Conservation (phyloP, 805 yeast genomes). For the Saccharomycopsis selenospora region DNA sequence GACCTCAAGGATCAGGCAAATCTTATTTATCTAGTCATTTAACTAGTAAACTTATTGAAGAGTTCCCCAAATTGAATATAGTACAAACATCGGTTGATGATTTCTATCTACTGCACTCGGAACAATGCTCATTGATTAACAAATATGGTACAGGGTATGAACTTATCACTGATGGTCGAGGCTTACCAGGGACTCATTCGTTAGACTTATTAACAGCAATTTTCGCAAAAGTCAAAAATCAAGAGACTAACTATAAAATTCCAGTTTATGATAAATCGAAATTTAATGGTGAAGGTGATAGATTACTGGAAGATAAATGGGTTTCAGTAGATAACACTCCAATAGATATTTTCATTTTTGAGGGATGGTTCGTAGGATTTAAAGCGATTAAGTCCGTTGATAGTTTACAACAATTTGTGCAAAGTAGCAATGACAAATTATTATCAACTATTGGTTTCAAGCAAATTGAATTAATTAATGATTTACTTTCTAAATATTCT, state of each 20-base stretch:
- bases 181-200: slow-evolving; percentile 94
- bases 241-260: slow-evolving; percentile 29
- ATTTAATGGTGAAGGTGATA: slow-evolving; percentile 71
- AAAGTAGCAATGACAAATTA: slow-evolving; percentile 19
- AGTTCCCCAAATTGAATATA: slow-evolving; percentile 33
- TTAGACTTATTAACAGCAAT: slow-evolving; percentile 33
- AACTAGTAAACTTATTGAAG: slow-evolving; percentile 27
- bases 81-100: slow-evolving; percentile 76
- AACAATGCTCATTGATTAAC: slow-evolving; percentile 44
- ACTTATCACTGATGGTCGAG: slow-evolving; percentile 63
- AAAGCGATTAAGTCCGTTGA: slow-evolving; percentile 32
- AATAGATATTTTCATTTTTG: slow-evolving; percentile 66
- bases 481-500: slow-evolving; percentile 42
- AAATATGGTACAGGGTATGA: slow-evolving; percentile 36
- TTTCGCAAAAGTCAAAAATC: slow-evolving; percentile 29
- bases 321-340: slow-evolving; percentile 27
- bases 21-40: slow-evolving; percentile 46
- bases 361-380: slow-evolving; percentile 94
- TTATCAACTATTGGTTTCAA: slow-evolving; percentile 27
- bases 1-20: slow-evolving; percentile 81
- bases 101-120: slow-evolving; percentile 60
- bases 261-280: slow-evolving; percentile 79
- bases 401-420: slow-evolving; percentile 28
- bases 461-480: slow-evolving; percentile 40
- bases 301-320: slow-evolving; percentile 41